Evolutionary conservation across 176 grass and related monocot genomes (phyloP).

Genomic region (Paspalum notatum): DNA sequence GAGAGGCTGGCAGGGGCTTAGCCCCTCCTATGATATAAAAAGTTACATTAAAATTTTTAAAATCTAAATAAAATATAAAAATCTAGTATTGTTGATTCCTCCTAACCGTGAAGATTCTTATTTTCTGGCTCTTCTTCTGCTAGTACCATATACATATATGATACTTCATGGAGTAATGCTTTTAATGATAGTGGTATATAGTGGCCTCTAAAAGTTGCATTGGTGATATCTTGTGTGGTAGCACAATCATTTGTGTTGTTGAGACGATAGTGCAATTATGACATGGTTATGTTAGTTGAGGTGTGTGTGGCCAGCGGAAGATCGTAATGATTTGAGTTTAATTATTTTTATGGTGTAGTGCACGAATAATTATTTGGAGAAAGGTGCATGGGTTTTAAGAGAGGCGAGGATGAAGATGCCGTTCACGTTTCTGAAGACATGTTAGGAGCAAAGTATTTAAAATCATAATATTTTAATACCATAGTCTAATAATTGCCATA

Average conservation of each 20-base stretch:
- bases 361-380: no score
- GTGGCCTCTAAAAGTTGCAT: slow-evolving; percentile 11
- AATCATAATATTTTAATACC: no score
- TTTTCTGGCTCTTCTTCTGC: no score
- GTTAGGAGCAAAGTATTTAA: no score
- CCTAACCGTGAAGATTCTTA: no score
- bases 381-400: not conserved
- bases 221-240: not conserved
- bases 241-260: slow-evolving; percentile 17
- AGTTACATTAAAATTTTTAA: no score
- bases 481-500: no score
- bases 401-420: not conserved
- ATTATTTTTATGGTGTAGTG: not conserved
- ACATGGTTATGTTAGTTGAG: slow-evolving; percentile 22
- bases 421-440: not conserved
- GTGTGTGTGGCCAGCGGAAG: not conserved
- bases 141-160: not conserved
- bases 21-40: no score
- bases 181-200: not conserved
- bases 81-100: no score
- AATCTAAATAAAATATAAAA: no score
- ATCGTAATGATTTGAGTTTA: not conserved
- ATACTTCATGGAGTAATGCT: not conserved
- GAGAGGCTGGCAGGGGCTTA: no score
- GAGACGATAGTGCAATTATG: not conserved